A percentile compares a stretch with the other conserved stretches of the same genome.
phyloP scores from a whole-genome alignment of 129 eudicot genomes.

The Centella asiatica region DNA sequence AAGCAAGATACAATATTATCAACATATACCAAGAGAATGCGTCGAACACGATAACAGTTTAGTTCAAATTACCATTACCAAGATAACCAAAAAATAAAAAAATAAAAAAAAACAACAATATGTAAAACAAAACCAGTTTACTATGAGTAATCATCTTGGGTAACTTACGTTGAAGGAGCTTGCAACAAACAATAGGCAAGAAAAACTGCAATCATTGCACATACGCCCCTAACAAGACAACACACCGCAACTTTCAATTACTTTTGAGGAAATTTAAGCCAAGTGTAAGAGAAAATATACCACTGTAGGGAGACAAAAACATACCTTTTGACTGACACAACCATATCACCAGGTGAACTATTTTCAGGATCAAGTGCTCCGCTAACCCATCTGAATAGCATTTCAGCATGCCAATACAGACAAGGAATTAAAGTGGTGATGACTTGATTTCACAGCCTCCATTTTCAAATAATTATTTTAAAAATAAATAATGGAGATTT shows the following conservation, averaged over 20 bases:
- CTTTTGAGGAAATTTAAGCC: background rate
- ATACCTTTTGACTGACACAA: constrained; percentile 76
- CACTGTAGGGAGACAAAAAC: constrained; percentile 4
- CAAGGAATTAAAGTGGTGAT: too few species aligned
- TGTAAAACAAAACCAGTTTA: background rate
- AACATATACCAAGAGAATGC: background rate
- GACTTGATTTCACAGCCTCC: too few species aligned
- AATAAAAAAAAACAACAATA: too few species aligned
- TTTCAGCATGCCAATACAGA: background rate
- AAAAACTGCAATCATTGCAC: constrained; percentile 97
- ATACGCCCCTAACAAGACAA: constrained; percentile 64
- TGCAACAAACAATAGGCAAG: constrained; percentile 88
- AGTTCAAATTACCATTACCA: background rate
- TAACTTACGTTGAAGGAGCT: constrained; percentile 98
- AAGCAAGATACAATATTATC: background rate
- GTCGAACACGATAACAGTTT: background rate
- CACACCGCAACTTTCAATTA: background rate
- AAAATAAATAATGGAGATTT: too few species aligned
- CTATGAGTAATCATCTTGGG: background rate
- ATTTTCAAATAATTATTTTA: too few species aligned
- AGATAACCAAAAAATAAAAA: background rate
- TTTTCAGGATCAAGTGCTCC: constrained; percentile 84
- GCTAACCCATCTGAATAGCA: constrained; percentile 82
- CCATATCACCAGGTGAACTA: constrained; percentile 43
- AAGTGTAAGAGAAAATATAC: constrained; percentile 8